Conservation (phyloP, 768 basidiomycete species). For the Amanita molliuscula region DNA sequence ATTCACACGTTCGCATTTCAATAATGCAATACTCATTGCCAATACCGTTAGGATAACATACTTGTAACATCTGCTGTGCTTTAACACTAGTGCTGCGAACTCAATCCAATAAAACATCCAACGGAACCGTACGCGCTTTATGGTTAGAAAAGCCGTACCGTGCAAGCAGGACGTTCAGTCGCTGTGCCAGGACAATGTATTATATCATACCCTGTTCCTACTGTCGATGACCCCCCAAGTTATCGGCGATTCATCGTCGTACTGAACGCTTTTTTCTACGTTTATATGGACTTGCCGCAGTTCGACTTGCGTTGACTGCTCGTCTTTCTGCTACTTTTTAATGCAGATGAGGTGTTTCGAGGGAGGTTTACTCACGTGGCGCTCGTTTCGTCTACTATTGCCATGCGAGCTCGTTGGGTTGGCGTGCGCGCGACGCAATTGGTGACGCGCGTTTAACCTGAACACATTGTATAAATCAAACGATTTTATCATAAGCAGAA, state of each 20-base stretch:
- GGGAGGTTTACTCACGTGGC: background rate
- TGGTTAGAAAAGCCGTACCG: background rate
- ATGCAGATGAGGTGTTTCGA: background rate
- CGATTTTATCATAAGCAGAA: background rate
- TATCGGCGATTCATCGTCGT: conserved; percentile 2
- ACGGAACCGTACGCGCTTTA: background rate
- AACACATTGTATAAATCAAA: background rate
- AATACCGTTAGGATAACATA: background rate
- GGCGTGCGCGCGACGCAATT: conserved; percentile 11
- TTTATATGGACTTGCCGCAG: conserved; percentile 12
- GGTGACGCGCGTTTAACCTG: conserved; percentile 15
- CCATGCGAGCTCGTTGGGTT: background rate
- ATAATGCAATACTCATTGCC: no score
- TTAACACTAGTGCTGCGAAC: background rate
- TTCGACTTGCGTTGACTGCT: conserved; percentile 2
- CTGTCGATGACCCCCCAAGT: background rate
- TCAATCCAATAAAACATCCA: background rate
- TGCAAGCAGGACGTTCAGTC: background rate
- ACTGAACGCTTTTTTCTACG: conserved; percentile 14
- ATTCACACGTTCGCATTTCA: no score
- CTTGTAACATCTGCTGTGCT: background rate
- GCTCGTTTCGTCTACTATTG: background rate
- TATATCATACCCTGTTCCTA: background rate
- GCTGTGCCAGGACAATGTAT: conserved; percentile 5
- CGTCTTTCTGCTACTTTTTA: background rate